Evolutionary conservation across 164 flowering plant genomes (phyloP), one percentile per base, ranked within the genome.

Genomic region (Chloranthus sessilifolius): DNA sequence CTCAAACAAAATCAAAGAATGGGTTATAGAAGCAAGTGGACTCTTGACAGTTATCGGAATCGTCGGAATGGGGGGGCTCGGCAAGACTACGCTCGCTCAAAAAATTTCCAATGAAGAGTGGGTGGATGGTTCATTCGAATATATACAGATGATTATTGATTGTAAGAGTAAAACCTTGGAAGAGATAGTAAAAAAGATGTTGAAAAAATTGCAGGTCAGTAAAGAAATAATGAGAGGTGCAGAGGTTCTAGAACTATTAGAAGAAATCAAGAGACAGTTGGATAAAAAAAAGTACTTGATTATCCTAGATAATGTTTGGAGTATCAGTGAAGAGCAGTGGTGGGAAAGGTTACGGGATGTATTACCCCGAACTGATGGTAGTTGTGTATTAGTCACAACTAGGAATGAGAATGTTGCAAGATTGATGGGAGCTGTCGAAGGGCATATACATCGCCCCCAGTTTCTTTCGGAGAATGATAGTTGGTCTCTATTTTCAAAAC

Each of bases 61-160:
- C n/a, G 41, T 37, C 14, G 41, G 41, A 37, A 37, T 37, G 41
- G 41, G 41, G 19, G 41, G 41, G 16, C n/a, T 37, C 41, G 41
- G 41, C 16, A 37, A 37, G 16, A 37, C 41, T 14, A 37, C 41
- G 5, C 17, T 37, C 6, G 41, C 41, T 15, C 41, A 37, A 37
- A 37, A 8, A 20, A 37, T 14, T n/a, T 37, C 7, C 16, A 37
- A 37, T 7, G 16, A 20, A 3, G 41, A 37, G 41, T n/a, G 5
- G 0, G 41, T 37, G 15, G 14, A 37, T n/a, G 0, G 5, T 0
- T 3, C 15, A 2, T 37, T 37, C 16, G 6, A 37, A 20, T 20
- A 15, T 20, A 4, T 1, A 15, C 3, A n/a, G 6, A n/a, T 2
- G n/a, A 20, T 37, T 14, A 16, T 20, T 2, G 41, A n/a, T 37